Conservation (phyloP, 1,284 basidiomycete genomes). For the Ceratobasidium sp. region DNA sequence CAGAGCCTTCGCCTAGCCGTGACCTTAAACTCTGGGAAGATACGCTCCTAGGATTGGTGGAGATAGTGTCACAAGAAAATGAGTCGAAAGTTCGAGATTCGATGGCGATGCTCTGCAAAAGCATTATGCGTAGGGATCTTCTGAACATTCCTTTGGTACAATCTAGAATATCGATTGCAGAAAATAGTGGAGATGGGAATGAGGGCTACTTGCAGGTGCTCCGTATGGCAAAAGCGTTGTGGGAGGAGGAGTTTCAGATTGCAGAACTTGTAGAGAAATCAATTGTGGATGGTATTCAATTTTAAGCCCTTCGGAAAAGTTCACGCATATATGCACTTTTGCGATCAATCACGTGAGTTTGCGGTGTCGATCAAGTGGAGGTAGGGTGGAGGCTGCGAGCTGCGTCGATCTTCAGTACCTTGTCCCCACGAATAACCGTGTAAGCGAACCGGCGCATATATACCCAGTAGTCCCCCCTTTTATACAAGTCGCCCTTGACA, state of each 20-base stretch:
- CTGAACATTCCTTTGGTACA: not conserved
- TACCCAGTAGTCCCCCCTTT: not conserved
- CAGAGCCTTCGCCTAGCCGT: slow-evolving; percentile 48
- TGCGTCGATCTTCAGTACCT: slow-evolving; percentile 6
- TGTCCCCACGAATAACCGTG: not conserved
- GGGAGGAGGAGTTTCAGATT: slow-evolving; percentile 64
- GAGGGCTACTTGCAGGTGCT: slow-evolving; percentile 54
- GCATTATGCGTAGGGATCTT: slow-evolving; percentile 47
- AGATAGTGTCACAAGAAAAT: slow-evolving; percentile 61
- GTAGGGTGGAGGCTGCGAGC: not conserved
- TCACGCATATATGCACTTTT: slow-evolving; percentile 9
- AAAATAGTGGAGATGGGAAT: slow-evolving; percentile 25
- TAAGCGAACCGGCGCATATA: slow-evolving; percentile 26
- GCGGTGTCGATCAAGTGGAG: not conserved
- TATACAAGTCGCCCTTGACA: not conserved
- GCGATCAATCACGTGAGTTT: not conserved
- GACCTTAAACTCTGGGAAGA: slow-evolving; percentile 65
- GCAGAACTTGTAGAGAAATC: slow-evolving; percentile 62
- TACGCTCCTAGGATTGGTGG: slow-evolving; percentile 61
- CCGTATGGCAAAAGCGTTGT: slow-evolving; percentile 52
- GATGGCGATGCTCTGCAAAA: slow-evolving; percentile 50
- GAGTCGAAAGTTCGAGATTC: slow-evolving; percentile 55
- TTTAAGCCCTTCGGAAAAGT: slow-evolving; percentile 18
- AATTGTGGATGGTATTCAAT: slow-evolving; percentile 57
- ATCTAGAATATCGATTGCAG: slow-evolving; percentile 41